Evolutionary conservation across 164 flowering plant species (phyloP).

Genomic region (Piper longum): DNA sequence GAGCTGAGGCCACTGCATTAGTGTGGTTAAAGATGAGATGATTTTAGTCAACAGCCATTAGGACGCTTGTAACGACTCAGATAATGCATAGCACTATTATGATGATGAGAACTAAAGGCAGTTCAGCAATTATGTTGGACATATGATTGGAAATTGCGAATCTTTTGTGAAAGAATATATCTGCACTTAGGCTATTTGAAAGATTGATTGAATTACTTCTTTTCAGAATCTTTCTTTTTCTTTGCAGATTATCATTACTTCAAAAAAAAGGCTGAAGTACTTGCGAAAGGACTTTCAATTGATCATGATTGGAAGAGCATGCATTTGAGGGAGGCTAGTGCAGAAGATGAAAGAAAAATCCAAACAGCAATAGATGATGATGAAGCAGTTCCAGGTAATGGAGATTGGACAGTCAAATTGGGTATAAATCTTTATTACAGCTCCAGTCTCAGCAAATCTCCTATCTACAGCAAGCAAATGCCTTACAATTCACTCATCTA

Average conservation of each 20-base stretch:
- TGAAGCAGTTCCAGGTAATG: conserved; percentile 53
- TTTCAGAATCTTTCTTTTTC: not conserved
- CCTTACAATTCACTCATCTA: conserved; percentile 77
- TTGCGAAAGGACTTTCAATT: conserved; percentile 59
- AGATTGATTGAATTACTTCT: not conserved
- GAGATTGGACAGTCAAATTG: conserved; percentile 94
- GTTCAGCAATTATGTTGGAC: too few relatives aligned
- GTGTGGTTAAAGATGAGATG: too few relatives aligned
- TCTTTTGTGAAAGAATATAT: too few relatives aligned
- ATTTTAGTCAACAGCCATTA: too few relatives aligned
- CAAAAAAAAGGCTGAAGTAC: conserved; percentile 56
- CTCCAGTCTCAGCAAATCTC: conserved; percentile 76
- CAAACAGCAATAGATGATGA: conserved; percentile 55
- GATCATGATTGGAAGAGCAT: conserved; percentile 51
- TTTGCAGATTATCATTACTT: conserved; percentile 73
- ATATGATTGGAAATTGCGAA: too few relatives aligned
- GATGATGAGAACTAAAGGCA: too few relatives aligned
- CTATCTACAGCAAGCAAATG: conserved; percentile 91
- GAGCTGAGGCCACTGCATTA: too few relatives aligned
- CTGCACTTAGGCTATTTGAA: too few relatives aligned
- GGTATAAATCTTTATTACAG: conserved; percentile 85
- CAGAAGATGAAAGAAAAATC: conserved; percentile 52
- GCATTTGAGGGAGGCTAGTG: conserved; percentile 39
- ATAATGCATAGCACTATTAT: too few relatives aligned
- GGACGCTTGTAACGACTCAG: too few relatives aligned